Evolutionary conservation across 2,329 filamentous ascomycete genomes (phyloP).

Genomic region (Aspergillus fumigatus): DNA sequence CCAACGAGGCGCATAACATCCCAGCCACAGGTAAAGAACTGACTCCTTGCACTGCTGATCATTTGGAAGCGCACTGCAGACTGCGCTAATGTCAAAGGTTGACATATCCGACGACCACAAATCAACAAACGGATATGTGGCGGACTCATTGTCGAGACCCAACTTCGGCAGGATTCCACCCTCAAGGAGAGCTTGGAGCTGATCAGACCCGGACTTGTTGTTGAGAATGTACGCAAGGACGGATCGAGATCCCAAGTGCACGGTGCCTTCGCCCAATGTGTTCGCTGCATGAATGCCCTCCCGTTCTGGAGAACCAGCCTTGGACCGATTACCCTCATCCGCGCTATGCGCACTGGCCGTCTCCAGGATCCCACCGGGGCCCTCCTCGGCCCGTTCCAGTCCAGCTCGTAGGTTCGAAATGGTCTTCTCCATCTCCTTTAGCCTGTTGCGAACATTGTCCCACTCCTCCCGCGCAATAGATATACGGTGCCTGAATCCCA

Average conservation of each 20-base stretch:
- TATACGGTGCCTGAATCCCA: slow-evolving; percentile 22
- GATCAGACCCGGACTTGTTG: slow-evolving; percentile 47
- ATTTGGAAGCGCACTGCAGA: slow-evolving; percentile 55
- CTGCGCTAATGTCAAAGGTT: slow-evolving; percentile 52
- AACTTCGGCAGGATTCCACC: slow-evolving; percentile 60
- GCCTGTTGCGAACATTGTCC: slow-evolving; percentile 39
- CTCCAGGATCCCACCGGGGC: slow-evolving; percentile 19
- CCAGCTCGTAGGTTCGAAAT: slow-evolving; percentile 37
- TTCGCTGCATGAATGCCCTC: slow-evolving; percentile 60
- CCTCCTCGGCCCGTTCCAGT: slow-evolving; percentile 35
- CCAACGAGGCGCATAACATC: slow-evolving; percentile 5
- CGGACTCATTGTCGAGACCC: slow-evolving; percentile 60
- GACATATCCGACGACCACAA: slow-evolving; percentile 60
- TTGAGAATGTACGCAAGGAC: slow-evolving; percentile 58
- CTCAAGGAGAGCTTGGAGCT: slow-evolving; percentile 53
- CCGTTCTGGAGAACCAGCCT: slow-evolving; percentile 34
- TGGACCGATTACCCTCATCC: slow-evolving; percentile 28
- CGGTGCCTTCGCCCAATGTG: slow-evolving; percentile 55
- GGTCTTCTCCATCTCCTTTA: slow-evolving; percentile 42
- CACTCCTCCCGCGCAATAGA: slow-evolving; percentile 41
- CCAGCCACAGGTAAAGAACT: slow-evolving; percentile 16
- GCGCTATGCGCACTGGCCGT: slow-evolving; percentile 29
- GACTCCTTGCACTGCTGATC: slow-evolving; percentile 54
- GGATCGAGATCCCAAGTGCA: slow-evolving; percentile 58
- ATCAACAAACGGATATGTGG: slow-evolving; percentile 62